Percentiles rank a stretch among this genome's conserved stretches.
Evolutionary conservation across 805 yeast species (phyloP).

Genomic region (Schwanniomyces occidentalis): DNA sequence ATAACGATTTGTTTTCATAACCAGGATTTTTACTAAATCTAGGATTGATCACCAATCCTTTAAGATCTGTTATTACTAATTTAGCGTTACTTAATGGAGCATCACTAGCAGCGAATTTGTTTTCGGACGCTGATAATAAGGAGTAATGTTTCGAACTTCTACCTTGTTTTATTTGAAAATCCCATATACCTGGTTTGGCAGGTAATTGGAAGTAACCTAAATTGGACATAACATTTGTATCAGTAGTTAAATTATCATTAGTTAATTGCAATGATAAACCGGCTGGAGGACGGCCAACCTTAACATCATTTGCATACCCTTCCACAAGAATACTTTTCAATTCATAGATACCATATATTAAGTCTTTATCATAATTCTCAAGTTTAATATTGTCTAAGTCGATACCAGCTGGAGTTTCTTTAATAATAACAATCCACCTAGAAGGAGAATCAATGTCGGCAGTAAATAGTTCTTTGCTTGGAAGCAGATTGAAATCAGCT

Average conservation of each 20-base stretch:
- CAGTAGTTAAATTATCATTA: slow-evolving; percentile 27
- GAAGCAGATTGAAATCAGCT: slow-evolving; percentile 47
- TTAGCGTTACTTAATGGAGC: slow-evolving; percentile 19
- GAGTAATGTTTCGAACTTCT: slow-evolving; percentile 27
- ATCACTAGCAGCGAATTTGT: slow-evolving; percentile 37
- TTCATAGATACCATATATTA: slow-evolving; percentile 47
- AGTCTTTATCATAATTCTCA: slow-evolving; percentile 35
- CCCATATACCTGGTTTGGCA: slow-evolving; percentile 72
- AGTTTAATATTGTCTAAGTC: slow-evolving; percentile 66
- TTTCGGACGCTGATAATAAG: slow-evolving; percentile 40
- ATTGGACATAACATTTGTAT: slow-evolving; percentile 74
- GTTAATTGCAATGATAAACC: slow-evolving; percentile 51
- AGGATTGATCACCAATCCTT: slow-evolving; percentile 49
- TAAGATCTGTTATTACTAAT: slow-evolving; percentile 42
- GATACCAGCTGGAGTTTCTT: slow-evolving; percentile 34
- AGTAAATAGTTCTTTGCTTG: slow-evolving; percentile 47
- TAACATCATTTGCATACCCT: slow-evolving; percentile 59
- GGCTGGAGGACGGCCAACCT: slow-evolving; percentile 40
- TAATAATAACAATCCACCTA: slow-evolving; percentile 65
- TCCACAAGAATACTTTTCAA: slow-evolving; percentile 63
- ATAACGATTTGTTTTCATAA: slow-evolving; percentile 10
- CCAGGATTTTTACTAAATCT: slow-evolving; percentile 38
- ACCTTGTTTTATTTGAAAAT: slow-evolving; percentile 42
- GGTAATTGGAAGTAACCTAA: slow-evolving; percentile 83
- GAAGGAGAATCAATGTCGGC: slow-evolving; percentile 60